Conservation (phyloP, 345 rosid genomes). For the Eucalyptus curtisii region DNA sequence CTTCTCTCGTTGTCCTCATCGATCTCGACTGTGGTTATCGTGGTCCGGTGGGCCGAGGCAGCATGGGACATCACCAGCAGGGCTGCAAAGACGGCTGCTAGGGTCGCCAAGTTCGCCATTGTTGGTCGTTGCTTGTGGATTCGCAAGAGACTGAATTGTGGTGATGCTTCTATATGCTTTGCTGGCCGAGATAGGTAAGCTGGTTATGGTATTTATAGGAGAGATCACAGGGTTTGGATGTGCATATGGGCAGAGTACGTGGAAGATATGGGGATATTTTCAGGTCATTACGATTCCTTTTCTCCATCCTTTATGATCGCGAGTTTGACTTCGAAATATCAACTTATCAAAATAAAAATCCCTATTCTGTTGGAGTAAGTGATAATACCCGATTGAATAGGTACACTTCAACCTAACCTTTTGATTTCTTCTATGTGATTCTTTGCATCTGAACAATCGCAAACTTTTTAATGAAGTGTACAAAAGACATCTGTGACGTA, state of each 20-base stretch:
- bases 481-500: no score
- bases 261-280: not conserved
- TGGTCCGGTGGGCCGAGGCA: not conserved
- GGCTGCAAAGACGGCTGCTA: not conserved
- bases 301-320: not conserved
- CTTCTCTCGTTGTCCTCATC: not conserved
- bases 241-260: not conserved
- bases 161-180: not conserved
- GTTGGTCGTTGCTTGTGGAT: not conserved
- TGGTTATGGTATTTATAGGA: not conserved
- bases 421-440: not conserved
- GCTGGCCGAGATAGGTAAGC: not conserved
- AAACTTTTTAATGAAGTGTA: not conserved
- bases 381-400: not conserved
- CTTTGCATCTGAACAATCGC: not conserved
- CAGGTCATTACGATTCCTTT: not conserved
- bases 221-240: not conserved
- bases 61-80: not conserved
- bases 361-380: not conserved
- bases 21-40: not conserved
- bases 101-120: not conserved
- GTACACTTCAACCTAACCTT: not conserved
- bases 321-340: not conserved
- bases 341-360: not conserved
- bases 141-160: not conserved